Conservation (phyloP, 2,329 filamentous ascomycete genomes). For the Scorias spongiosa region DNA sequence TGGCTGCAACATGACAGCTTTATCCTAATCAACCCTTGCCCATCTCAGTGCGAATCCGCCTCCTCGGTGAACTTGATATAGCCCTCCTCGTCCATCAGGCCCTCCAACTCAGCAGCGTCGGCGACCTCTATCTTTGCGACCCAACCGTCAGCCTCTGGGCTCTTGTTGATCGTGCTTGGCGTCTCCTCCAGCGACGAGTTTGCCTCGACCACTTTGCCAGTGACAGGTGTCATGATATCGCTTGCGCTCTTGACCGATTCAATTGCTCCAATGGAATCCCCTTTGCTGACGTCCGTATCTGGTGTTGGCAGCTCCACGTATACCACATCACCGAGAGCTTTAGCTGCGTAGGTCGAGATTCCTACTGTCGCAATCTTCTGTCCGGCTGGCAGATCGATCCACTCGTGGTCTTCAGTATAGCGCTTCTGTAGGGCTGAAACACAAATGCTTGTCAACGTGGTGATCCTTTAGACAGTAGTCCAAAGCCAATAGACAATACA, state of each 20-base stretch:
- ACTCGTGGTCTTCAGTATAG: constrained; percentile 97
- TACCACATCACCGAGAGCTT: constrained; percentile 88
- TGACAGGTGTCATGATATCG: constrained; percentile 82
- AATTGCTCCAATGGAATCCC: constrained; percentile 82
- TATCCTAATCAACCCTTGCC: too few relatives aligned
- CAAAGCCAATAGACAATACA: not conserved
- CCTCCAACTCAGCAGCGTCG: constrained; percentile 55
- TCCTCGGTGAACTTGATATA: constrained; percentile 63
- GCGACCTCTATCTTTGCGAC: constrained; percentile 73
- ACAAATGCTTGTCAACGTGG: not conserved
- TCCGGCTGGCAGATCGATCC: constrained; percentile 56
- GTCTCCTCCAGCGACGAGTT: constrained; percentile 70
- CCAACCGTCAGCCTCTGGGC: constrained; percentile 84
- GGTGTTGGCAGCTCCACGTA: constrained; percentile 82
- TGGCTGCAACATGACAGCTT: too few relatives aligned
- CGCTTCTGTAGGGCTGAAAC: constrained; percentile 50
- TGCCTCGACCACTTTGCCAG: constrained; percentile 57
- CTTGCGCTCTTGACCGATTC: constrained; percentile 98
- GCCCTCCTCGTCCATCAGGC: constrained; percentile 58
- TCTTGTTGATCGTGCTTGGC: constrained; percentile 75
- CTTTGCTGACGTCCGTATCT: constrained; percentile 52
- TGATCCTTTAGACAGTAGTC: not conserved
- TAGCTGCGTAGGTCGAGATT: constrained; percentile 81
- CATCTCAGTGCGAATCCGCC: constrained; percentile 7
- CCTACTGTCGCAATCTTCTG: constrained; percentile 44